These are phyloP conservation scores for Gelatoporia subvermispora DNA, from an alignment of 768 basidiomycete species.

Conservation along the genomic window DNA sequence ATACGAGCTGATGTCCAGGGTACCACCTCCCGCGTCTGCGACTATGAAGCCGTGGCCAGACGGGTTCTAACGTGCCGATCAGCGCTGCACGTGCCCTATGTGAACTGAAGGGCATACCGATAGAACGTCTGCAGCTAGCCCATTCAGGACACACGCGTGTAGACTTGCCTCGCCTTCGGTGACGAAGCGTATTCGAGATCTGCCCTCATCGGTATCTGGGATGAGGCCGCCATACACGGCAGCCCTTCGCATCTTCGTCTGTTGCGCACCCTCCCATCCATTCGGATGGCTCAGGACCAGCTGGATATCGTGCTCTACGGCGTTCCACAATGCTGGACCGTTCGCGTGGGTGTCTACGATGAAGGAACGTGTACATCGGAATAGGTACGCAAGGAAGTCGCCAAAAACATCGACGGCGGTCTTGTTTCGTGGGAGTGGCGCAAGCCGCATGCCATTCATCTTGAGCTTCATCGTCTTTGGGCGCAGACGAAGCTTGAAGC, in stretches of 20 bases:
- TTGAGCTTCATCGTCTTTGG: slow-evolving; percentile 74
- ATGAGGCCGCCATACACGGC: slow-evolving; percentile 71
- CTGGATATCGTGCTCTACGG: slow-evolving; percentile 64
- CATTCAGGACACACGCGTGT: slow-evolving; percentile 75
- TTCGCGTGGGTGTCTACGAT: slow-evolving; percentile 83
- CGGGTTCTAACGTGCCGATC: slow-evolving; percentile 45
- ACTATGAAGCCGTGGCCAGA: slow-evolving; percentile 76
- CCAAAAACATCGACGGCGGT: slow-evolving; percentile 72
- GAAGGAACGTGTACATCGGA: slow-evolving; percentile 67
- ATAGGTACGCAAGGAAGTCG: slow-evolving; percentile 74
- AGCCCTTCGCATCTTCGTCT: slow-evolving; percentile 71
- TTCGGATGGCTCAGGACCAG: slow-evolving; percentile 78
- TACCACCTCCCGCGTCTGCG: slow-evolving; percentile 78
- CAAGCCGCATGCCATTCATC: slow-evolving; percentile 82
- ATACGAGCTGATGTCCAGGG: slow-evolving; percentile 77
- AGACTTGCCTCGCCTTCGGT: slow-evolving; percentile 83
- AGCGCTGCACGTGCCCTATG: neutral
- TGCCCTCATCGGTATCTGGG: slow-evolving; percentile 68
- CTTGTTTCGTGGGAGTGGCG: slow-evolving; percentile 60
- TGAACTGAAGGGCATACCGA: slow-evolving; percentile 40
- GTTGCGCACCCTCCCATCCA: slow-evolving; percentile 78
- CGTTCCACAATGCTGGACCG: slow-evolving; percentile 62
- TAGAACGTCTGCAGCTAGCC: slow-evolving; percentile 72
- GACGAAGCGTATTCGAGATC: slow-evolving; percentile 71
- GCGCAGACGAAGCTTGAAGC: slow-evolving; percentile 77